Conservation (phyloP, 441 rosid species). For the Populus hybrid region DNA sequence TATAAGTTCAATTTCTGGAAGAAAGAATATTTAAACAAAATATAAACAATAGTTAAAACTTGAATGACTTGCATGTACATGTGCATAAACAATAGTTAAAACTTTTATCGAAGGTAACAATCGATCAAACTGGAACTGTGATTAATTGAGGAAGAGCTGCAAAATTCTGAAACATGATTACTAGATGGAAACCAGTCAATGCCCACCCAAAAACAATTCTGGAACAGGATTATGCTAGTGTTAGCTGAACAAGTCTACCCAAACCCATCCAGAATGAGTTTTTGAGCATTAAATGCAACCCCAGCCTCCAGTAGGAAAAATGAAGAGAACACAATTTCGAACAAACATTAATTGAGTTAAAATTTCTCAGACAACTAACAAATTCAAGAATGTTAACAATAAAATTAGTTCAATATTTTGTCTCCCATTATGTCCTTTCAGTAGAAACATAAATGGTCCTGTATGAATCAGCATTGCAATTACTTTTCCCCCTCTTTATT, state of each 20-base stretch:
- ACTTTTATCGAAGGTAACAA: background rate
- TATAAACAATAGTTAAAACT: background rate
- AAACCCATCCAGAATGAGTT: background rate
- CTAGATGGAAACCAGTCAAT: background rate
- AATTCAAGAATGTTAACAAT: background rate
- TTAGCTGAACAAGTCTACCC: background rate
- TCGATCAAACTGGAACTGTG: background rate
- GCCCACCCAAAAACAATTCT: background rate
- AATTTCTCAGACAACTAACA: background rate
- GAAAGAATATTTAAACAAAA: background rate
- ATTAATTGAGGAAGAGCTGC: background rate
- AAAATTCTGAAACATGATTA: background rate
- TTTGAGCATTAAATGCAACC: background rate
- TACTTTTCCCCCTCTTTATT: background rate
- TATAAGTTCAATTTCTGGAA: background rate
- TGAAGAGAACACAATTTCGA: background rate
- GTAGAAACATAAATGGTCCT: no score
- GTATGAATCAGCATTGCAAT: no score
- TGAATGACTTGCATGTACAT: background rate
- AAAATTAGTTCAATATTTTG: no score
- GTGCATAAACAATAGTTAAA: background rate
- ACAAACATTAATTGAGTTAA: background rate
- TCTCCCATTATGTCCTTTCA: no score
- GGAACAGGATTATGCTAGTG: background rate
- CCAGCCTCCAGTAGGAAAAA: background rate